Conservation (phyloP, 106 monocot genomes). For the Triglochin maritima region DNA sequence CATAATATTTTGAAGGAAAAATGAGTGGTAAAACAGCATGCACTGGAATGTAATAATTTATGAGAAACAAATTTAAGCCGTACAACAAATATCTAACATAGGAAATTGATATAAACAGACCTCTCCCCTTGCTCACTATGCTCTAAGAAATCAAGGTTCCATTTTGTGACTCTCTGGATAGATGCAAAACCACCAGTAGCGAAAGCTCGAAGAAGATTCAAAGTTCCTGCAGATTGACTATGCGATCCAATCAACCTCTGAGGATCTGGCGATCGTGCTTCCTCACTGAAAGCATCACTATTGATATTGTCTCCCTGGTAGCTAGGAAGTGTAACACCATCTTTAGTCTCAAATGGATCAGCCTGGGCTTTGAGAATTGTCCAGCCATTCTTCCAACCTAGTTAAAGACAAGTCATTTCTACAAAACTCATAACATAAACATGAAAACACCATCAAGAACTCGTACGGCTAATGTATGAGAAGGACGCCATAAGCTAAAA, state of each 20-base stretch:
- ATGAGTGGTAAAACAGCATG: too few species aligned
- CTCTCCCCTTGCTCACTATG: constrained; percentile 56
- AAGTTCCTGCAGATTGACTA: constrained; percentile 43
- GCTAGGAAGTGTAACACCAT: constrained; percentile 39
- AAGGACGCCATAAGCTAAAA: too few species aligned
- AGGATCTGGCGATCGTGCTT: constrained; percentile 43
- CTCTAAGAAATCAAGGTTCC: constrained; percentile 56
- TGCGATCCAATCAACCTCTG: constrained; percentile 38
- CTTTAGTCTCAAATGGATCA: constrained; percentile 34
- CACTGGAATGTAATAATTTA: too few species aligned
- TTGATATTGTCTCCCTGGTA: constrained; percentile 65
- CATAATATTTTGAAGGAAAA: too few species aligned
- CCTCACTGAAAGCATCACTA: constrained; percentile 36
- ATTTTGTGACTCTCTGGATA: constrained; percentile 42
- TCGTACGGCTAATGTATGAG: too few species aligned
- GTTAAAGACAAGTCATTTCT: too few species aligned
- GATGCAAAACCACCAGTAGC: constrained; percentile 58
- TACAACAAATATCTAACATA: background rate
- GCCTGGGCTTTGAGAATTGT: constrained; percentile 62
- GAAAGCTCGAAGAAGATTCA: constrained; percentile 63
- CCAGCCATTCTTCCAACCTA: constrained; percentile 72
- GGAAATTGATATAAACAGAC: constrained; percentile 8
- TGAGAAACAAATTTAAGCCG: background rate
- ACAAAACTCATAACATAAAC: too few species aligned
- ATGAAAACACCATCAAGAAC: too few species aligned